Conservation (phyloP, 2,329 filamentous ascomycete species). For the Colletotrichum lindemuthianum region DNA sequence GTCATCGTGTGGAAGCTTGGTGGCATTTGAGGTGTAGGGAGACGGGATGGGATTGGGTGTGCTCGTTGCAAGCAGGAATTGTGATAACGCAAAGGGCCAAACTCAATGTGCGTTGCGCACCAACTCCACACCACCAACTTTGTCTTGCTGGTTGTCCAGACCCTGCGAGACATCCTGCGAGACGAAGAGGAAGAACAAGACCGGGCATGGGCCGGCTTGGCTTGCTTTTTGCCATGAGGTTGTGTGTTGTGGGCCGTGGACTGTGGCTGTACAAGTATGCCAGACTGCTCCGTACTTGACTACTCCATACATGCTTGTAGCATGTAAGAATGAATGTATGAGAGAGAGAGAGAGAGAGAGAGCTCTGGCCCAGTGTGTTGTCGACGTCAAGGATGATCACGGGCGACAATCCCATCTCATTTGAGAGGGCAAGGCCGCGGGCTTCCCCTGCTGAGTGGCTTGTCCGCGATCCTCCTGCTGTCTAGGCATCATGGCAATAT, state of each 20-base stretch:
- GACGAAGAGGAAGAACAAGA: not conserved
- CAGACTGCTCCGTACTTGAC: too few species aligned
- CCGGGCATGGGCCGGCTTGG: slow-evolving; percentile 18
- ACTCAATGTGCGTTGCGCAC: slow-evolving; percentile 16
- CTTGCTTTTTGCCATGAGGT: not conserved
- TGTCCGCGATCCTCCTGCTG: slow-evolving; percentile 5
- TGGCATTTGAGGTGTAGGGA: slow-evolving; percentile 25
- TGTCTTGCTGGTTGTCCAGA: slow-evolving; percentile 11
- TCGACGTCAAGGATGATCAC: slow-evolving; percentile 6
- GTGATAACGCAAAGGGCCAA: slow-evolving; percentile 9
- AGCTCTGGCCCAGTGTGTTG: too few species aligned
- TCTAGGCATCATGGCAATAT: slow-evolving; percentile 10
- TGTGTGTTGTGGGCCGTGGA: not conserved
- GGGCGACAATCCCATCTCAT: slow-evolving; percentile 24
- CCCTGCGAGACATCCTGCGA: slow-evolving; percentile 18
- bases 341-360: too few species aligned
- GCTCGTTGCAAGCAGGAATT: not conserved
- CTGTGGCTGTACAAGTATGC: not conserved
- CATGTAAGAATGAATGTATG: too few species aligned
- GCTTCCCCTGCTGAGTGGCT: not conserved
- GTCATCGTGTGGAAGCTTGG: slow-evolving; percentile 27
- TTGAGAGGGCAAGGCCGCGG: not conserved
- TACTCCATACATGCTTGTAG: too few species aligned
- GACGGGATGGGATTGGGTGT: slow-evolving; percentile 22
- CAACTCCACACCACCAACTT: slow-evolving; percentile 21